Conservation (phyloP, 139 green algal species). For the Picochlorum sp. region DNA sequence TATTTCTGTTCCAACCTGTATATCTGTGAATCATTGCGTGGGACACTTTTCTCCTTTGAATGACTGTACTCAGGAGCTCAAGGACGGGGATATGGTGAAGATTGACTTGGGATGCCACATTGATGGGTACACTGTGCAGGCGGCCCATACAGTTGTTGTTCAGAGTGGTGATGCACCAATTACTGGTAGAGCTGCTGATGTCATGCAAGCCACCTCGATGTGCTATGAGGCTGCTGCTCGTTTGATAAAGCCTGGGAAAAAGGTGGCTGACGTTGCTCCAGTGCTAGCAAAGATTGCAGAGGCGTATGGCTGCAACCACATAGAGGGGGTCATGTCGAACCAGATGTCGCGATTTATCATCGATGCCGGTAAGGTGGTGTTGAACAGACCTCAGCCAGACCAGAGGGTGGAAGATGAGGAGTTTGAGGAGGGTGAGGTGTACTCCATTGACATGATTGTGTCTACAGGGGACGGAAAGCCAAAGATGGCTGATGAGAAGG, state of each 20-base stretch:
- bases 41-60: conserved; percentile 82
- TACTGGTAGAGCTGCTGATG: conserved; percentile 74
- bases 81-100: conserved; percentile 87
- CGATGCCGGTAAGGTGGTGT: conserved; percentile 92
- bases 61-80: conserved; percentile 61
- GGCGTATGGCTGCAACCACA: conserved; percentile 78
- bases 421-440: conserved; percentile 96
- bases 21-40: conserved; percentile 85
- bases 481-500: conserved; percentile 75
- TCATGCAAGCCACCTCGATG: conserved; percentile 69
- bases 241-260: conserved; percentile 78
- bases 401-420: conserved; percentile 75
- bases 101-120: conserved; percentile 96
- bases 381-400: conserved; percentile 79
- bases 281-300: conserved; percentile 68
- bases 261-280: conserved; percentile 60
- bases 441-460: conserved; percentile 92
- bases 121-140: conserved; percentile 88
- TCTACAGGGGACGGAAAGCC: conserved; percentile 78
- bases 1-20: conserved; percentile 91
- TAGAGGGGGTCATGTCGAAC: conserved; percentile 91
- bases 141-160: conserved; percentile 77
- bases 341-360: conserved; percentile 97
- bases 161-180: conserved; percentile 35
- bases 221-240: conserved; percentile 81